Conservation (phyloP, 177 flowering plant species). For the Vitis hybrid region DNA sequence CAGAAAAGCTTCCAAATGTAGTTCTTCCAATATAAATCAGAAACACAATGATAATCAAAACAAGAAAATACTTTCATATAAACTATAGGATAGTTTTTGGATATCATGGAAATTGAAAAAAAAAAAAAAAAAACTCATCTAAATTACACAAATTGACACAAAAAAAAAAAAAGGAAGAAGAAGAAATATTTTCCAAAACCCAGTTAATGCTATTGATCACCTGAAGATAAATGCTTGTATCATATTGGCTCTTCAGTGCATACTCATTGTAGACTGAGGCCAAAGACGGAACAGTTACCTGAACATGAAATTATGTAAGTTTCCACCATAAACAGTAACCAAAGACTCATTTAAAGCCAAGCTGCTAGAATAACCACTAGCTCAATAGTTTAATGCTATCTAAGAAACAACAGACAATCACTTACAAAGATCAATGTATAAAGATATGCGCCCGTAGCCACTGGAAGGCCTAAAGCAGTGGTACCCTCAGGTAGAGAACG, state of each 20-base stretch:
- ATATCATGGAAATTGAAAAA: neutral
- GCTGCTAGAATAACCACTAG: neutral
- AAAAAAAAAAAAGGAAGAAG: neutral
- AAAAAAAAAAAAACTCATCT: neutral
- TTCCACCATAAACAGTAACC: slow-evolving; percentile 3
- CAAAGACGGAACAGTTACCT: slow-evolving; percentile 97
- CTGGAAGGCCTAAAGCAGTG: slow-evolving; percentile 72
- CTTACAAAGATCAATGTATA: slow-evolving; percentile 94
- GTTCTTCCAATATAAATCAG: too few species aligned
- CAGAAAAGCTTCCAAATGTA: too few species aligned
- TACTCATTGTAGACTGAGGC: slow-evolving; percentile 99
- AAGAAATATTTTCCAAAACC: neutral
- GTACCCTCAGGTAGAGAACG: slow-evolving; percentile 89
- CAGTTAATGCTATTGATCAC: slow-evolving; percentile 30
- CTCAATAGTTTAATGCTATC: neutral
- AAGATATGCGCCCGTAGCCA: slow-evolving; percentile 82
- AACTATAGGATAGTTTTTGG: too few species aligned
- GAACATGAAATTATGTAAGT: slow-evolving; percentile 23
- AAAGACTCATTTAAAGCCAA: neutral
- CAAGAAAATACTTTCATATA: too few species aligned
- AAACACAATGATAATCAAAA: too few species aligned
- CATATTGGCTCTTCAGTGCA: slow-evolving; percentile 98
- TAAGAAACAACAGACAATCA: slow-evolving; percentile 15
- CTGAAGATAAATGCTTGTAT: slow-evolving; percentile 98
- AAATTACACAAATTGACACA: neutral